These are phyloP conservation scores for Phytophthora palmivora DNA, from an alignment of 352 stramenopile species.

Conservation along the genomic window DNA sequence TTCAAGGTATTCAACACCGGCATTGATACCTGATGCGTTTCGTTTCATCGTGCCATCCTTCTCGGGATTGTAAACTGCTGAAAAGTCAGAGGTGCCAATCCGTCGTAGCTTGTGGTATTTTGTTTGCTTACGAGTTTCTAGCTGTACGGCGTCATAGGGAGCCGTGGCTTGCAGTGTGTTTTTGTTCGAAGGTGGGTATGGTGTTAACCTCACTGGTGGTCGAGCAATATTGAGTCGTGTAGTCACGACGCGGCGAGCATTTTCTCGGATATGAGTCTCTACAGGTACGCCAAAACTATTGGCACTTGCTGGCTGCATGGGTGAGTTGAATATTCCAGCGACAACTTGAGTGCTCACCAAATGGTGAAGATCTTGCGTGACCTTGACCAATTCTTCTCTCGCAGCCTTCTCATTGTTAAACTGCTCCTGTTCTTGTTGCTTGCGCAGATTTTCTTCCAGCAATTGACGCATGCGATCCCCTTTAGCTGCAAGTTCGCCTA, in stretches of 20 bases:
- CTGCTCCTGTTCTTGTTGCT: slow-evolving; percentile 57
- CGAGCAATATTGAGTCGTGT: slow-evolving; percentile 37
- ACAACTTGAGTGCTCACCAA: slow-evolving; percentile 62
- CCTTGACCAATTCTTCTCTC: slow-evolving; percentile 51
- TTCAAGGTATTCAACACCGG: slow-evolving; percentile 63
- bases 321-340: slow-evolving; percentile 70
- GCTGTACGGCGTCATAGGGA: slow-evolving; percentile 50
- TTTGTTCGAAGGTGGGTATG: slow-evolving; percentile 66
- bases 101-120: slow-evolving; percentile 68
- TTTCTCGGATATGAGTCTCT: slow-evolving; percentile 69
- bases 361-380: slow-evolving; percentile 72
- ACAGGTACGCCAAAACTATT: slow-evolving; percentile 69
- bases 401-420: slow-evolving; percentile 41
- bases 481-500: slow-evolving; percentile 56
- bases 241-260: slow-evolving; percentile 49
- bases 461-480: slow-evolving; percentile 56
- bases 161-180: slow-evolving; percentile 51
- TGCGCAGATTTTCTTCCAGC: slow-evolving; percentile 48
- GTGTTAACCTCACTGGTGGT: slow-evolving; percentile 49
- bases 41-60: slow-evolving; percentile 46
- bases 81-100: slow-evolving; percentile 55
- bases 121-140: slow-evolving; percentile 58
- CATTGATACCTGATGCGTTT: slow-evolving; percentile 59
- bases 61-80: slow-evolving; percentile 55
- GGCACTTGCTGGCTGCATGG: slow-evolving; percentile 32